Conservation (phyloP, 2,329 filamentous ascomycete species). For the Pestalotiopsis sp. region DNA sequence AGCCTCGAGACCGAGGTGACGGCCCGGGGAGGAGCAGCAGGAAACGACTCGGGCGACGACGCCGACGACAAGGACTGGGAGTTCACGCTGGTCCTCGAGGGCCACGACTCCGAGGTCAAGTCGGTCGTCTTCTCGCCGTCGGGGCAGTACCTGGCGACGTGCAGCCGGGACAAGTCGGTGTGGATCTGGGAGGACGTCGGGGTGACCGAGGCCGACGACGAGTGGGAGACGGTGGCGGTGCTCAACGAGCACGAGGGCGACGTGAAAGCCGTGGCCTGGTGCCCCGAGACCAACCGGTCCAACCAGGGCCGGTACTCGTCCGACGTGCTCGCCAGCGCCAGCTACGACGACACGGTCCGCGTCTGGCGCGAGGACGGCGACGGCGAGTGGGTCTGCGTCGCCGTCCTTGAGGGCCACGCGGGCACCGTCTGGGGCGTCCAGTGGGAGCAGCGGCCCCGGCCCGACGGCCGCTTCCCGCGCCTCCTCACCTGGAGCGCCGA, state of each 20-base stretch:
- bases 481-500: conserved; percentile 88
- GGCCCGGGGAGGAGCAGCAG: conserved; percentile 22
- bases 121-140: conserved; percentile 73
- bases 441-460: conserved; percentile 58
- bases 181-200: conserved; percentile 98
- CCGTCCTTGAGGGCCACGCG: conserved; percentile 76
- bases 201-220: conserved; percentile 75
- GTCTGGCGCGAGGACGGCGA: conserved; percentile 90
- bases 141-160: conserved; percentile 83
- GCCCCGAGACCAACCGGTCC: conserved; percentile 65
- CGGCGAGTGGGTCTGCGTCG: conserved; percentile 88
- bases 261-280: conserved; percentile 94
- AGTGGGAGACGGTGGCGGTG: conserved; percentile 96
- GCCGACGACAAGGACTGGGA: conserved; percentile 84
- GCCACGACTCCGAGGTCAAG: conserved; percentile 94
- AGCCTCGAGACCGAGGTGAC: conserved; percentile 47
- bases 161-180: conserved; percentile 88
- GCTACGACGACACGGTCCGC: conserved; percentile 90
- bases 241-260: conserved; percentile 94
- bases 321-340: conserved; percentile 84
- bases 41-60: conserved; percentile 43
- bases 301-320: conserved; percentile 52
- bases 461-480: conserved; percentile 53
- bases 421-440: conserved; percentile 91
- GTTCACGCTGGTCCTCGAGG: conserved; percentile 89